Base-by-base conservation (phyloP, 2,329 filamentous ascomycete species). In the Nothophoma quercina region DNA sequence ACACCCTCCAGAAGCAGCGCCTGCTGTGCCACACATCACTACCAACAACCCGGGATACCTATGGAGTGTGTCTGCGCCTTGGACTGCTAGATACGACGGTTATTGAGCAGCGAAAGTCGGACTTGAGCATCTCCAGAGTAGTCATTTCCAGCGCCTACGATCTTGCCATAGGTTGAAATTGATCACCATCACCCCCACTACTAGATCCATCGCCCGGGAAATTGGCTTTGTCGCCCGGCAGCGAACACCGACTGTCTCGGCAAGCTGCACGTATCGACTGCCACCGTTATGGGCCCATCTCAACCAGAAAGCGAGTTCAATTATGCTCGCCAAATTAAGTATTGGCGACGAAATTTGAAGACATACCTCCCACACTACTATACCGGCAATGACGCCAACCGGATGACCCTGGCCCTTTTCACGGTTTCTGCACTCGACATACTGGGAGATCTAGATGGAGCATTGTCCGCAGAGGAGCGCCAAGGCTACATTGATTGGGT, bases 391-490 rank as follows among this genome's bases (percentile, higher is more conserved):
- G 95, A 99, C 78, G 91, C 91, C 63, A 93, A 88, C 67, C 92
- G 95, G 66, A 89, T 98, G 79, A 89, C 89, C 5, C 85, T 98
- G 47, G 92, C 87, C 62, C 96, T 88, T 79, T 96, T 99, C 79
- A 93, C 89, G 62, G 78, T 98, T 65, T 88, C 91, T 7, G 91
- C 91, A 1, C 82, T 96, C 40, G 91, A 96, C 69, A 78, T 98
- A 1, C 85, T 99, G 23, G 86, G 84, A 10, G 81, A 82, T 1
- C 79, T 91, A 30, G 74, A 84, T 5, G 76, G 78, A 41, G 80
- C 82, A 35, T 80, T 86, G 16, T 79, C 79, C 2, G 59, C 71
- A 2, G 77, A 79, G 33, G 85, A 88, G 61, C 77, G 84, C 45
- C 68, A 76, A 55, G 80, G 78, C 16, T 86, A 85, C 69, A 80